Conservation (phyloP, 2,329 filamentous ascomycete species). For the Ascochyta koolunga region DNA sequence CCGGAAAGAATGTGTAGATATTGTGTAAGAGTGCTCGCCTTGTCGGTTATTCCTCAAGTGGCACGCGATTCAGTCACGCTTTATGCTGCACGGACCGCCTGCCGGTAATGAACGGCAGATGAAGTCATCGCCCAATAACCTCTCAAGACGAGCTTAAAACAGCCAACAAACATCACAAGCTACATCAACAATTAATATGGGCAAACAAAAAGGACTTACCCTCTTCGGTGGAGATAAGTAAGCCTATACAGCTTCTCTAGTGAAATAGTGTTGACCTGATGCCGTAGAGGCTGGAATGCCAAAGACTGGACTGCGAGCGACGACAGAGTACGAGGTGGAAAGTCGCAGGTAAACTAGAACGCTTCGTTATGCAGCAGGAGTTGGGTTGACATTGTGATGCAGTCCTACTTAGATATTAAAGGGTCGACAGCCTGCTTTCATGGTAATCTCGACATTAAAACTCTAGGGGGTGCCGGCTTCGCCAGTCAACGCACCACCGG, state of each 20-base stretch:
- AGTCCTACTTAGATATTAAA: conserved; percentile 56
- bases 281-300: conserved; percentile 62
- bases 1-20: not conserved
- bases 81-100: conserved; percentile 12
- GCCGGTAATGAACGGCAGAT: not conserved
- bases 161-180: not conserved
- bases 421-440: conserved; percentile 60
- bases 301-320: conserved; percentile 72
- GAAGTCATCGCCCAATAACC: conserved; percentile 14
- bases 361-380: not conserved
- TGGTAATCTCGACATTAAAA: conserved; percentile 73
- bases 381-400: not conserved
- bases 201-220: conserved; percentile 21
- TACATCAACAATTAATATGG: conserved; percentile 21
- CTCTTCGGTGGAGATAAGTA: conserved; percentile 44
- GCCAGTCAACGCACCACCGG: conserved; percentile 74
- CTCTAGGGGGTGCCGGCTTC: conserved; percentile 81
- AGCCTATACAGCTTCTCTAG: not conserved
- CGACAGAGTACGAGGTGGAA: conserved; percentile 78
- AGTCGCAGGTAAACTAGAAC: conserved; percentile 58
- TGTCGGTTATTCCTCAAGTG: not conserved
- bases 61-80: conserved; percentile 15
- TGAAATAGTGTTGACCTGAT: not conserved
- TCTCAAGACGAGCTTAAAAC: not conserved
- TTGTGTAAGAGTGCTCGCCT: not conserved